These are phyloP conservation scores for Globisporangium paddicum DNA, from an alignment of 352 stramenopile species.

Conservation along the genomic window DNA sequence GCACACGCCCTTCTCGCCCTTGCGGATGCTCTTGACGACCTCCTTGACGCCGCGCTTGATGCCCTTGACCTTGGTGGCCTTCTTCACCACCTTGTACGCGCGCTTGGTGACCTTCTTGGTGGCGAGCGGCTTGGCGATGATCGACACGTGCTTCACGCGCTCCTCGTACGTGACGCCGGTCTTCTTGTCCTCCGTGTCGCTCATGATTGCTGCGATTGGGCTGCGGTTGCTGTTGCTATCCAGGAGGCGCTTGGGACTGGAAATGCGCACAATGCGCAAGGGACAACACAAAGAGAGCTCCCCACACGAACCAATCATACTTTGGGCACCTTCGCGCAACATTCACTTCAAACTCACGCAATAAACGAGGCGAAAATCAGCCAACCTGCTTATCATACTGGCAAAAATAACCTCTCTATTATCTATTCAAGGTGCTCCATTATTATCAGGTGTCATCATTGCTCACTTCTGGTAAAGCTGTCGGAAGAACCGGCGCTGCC, in stretches of 20 bases:
- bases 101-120: conserved; percentile 97
- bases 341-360: background rate
- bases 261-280: background rate
- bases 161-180: conserved; percentile 68
- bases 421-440: background rate
- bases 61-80: conserved; percentile 94
- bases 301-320: conserved; percentile 15
- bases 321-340: conserved; percentile 12
- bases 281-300: conserved; percentile 1
- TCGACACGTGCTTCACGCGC: conserved; percentile 79
- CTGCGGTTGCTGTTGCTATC: background rate
- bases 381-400: background rate
- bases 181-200: conserved; percentile 68
- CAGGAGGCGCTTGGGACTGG: conserved; percentile 4
- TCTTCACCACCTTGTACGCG: conserved; percentile 93
- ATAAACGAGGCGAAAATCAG: background rate
- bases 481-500: conserved; percentile 32
- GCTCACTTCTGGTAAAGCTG: conserved; percentile 17
- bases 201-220: conserved; percentile 28
- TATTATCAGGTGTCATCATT: background rate
- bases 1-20: conserved; percentile 96
- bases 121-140: conserved; percentile 96
- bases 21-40: conserved; percentile 98
- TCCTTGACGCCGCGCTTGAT: conserved; percentile 99
- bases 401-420: background rate